Percentiles rank a stretch among this genome's conserved stretches.
Evolutionary conservation across 805 yeast genomes (phyloP).

Genomic region (Ogataea salicorniae): DNA sequence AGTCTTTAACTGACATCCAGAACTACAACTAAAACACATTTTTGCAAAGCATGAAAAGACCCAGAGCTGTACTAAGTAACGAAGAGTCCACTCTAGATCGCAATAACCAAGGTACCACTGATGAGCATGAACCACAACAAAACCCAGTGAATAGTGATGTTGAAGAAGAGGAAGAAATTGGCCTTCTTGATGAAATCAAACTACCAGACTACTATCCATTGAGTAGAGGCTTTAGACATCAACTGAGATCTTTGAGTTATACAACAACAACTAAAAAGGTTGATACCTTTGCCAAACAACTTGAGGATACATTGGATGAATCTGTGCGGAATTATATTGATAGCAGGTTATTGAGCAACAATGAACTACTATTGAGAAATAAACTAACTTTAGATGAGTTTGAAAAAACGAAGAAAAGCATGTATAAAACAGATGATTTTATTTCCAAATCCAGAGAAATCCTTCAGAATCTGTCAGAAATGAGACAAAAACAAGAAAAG

Average conservation of each 20-base stretch:
- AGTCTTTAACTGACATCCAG: too few species aligned
- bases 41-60: too few species aligned
- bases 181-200: conserved; percentile 3
- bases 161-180: neutral
- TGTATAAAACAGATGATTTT: conserved; percentile 11
- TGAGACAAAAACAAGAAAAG: conserved; percentile 4
- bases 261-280: conserved; percentile 1
- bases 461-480: conserved; percentile 2
- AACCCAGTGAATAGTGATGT: neutral
- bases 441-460: conserved; percentile 11
- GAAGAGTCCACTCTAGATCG: neutral
- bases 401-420: conserved; percentile 5
- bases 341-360: conserved; percentile 13
- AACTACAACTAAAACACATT: too few species aligned
- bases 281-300: conserved; percentile 7
- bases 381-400: conserved; percentile 12
- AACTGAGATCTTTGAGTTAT: conserved; percentile 10
- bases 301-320: conserved; percentile 9
- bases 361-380: conserved; percentile 11
- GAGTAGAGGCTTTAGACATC: conserved; percentile 6
- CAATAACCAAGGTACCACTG: neutral
- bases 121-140: neutral
- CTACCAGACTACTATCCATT: conserved; percentile 25
- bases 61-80: too few species aligned
- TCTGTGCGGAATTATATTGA: conserved; percentile 14